phyloP scores from a whole-genome alignment of 495 filamentous ascomycete genomes.

The Hypomontagnella monticulosa region DNA sequence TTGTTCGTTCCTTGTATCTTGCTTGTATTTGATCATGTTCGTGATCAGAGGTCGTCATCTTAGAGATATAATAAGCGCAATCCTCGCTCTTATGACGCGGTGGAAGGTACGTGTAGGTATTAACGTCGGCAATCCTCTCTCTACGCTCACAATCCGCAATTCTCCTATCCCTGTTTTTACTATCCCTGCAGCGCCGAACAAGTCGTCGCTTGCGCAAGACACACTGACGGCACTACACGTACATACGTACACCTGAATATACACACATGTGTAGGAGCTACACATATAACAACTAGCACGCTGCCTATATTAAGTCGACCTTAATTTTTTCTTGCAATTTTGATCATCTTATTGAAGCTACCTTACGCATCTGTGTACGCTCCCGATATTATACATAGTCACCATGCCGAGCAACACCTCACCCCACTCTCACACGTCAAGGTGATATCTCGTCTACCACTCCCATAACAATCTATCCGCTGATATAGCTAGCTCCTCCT shows the following conservation, averaged over 20 bases:
- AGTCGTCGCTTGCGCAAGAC: no score
- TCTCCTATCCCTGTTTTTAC: no score
- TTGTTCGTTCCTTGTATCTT: conserved; percentile 3
- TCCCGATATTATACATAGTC: neutral
- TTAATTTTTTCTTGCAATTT: neutral
- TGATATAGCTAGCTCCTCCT: conserved; percentile 24
- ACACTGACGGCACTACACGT: no score
- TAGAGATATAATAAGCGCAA: conserved; percentile 20
- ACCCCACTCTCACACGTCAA: conserved; percentile 4
- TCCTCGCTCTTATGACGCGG: neutral
- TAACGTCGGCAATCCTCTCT: neutral
- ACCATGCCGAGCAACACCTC: conserved; percentile 15
- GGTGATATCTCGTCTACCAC: conserved; percentile 14
- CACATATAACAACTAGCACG: no score
- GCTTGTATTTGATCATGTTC: conserved; percentile 18
- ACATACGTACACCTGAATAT: no score
- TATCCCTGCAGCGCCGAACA: no score
- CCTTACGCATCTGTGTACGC: neutral
- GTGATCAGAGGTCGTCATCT: conserved; percentile 14
- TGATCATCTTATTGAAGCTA: neutral
- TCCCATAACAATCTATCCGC: neutral
- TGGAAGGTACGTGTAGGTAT: neutral
- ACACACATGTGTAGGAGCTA: no score
- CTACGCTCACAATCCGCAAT: neutral
- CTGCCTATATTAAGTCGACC: neutral